Conservation (phyloP, 1,139 yeast genomes). For the Debaryomyces udenii region DNA sequence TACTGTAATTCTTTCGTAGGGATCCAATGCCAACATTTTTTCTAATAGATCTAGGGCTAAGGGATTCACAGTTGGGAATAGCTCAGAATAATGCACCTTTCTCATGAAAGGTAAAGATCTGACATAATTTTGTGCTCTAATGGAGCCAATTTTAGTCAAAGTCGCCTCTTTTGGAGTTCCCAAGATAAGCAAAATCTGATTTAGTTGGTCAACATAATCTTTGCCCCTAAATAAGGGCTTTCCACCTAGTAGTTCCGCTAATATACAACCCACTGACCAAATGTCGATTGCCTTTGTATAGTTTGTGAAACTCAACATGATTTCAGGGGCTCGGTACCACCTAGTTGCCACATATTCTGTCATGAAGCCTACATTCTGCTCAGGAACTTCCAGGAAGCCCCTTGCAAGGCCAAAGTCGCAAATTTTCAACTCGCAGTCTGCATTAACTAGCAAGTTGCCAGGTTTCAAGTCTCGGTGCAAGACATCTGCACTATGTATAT, state of each 20-base stretch:
- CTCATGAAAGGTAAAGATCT: slow-evolving; percentile 83
- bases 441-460: slow-evolving; percentile 82
- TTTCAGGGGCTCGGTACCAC: slow-evolving; percentile 97
- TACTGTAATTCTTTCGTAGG: slow-evolving; percentile 82
- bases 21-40: slow-evolving; percentile 85
- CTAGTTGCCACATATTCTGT: slow-evolving; percentile 97
- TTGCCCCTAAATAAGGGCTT: slow-evolving; percentile 91
- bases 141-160: slow-evolving; percentile 79
- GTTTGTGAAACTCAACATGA: slow-evolving; percentile 89
- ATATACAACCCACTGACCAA: slow-evolving; percentile 97
- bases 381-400: slow-evolving; percentile 50
- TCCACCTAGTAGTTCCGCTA: slow-evolving; percentile 92
- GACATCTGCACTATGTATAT: slow-evolving; percentile 83
- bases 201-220: slow-evolving; percentile 93
- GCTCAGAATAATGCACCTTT: slow-evolving; percentile 68
- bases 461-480: slow-evolving; percentile 89
- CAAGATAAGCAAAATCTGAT: slow-evolving; percentile 78
- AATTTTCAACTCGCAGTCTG: slow-evolving; percentile 88
- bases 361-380: slow-evolving; percentile 89
- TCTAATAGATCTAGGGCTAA: slow-evolving; percentile 82
- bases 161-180: slow-evolving; percentile 94
- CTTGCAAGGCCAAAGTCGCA: slow-evolving; percentile 93
- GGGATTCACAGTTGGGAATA: slow-evolving; percentile 87
- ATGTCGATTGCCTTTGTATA: slow-evolving; percentile 95
- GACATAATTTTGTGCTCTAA: slow-evolving; percentile 90